Evolutionary conservation across 768 basidiomycete species (phyloP), one percentile per base, ranked within the genome.

Genomic region (Mycena albidolilacea): DNA sequence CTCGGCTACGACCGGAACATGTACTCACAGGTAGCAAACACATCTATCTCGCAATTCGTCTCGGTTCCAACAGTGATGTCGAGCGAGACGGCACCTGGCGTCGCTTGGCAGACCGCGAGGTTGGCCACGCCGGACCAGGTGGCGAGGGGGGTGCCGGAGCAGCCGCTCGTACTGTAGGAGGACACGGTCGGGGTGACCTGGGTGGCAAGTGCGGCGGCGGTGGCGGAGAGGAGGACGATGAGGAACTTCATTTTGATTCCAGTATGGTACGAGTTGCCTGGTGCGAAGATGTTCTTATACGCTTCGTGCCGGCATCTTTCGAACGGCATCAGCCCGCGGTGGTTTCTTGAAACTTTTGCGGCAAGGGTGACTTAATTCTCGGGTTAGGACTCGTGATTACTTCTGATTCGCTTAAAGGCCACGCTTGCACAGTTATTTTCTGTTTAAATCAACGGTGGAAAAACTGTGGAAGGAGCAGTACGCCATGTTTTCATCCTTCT

Each of bases 41-140:
- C 11, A 48, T 69, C 68, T 10, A 69, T 69, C 39, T 61, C 38
- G 60, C 68, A 69, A 5, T 43, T 48, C 15, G n/a, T 21, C 17
- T 7, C 35, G 3, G 68, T 63, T 44, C 68, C 68, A 10, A 37
- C 19, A 11, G 39, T 63, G 60, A 69, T 19, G 23, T 17, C 55
- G 39, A 69, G 50, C 17, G 68, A 35, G 46, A 69, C 15, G 35
- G 68, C 68, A 50, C 68, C 68, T 9, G 68, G 68, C 38, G 68
- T 69, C 9, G 68, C 48, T n/a, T 62, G 48, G 60, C 68, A 69
- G 50, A 43, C 41, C 14, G 50, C 60, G 21, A 54, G 44, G 14
- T 69, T 60, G 41, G 60, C 39, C 7, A 69, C 60, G 19, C 68
- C 68, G 5, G 68, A 43, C 60, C 60, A 69, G 38, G 68, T 69